Base-by-base conservation (phyloP, 2,329 filamentous ascomycete species). In the Pseudogymnoascus sp. region DNA sequence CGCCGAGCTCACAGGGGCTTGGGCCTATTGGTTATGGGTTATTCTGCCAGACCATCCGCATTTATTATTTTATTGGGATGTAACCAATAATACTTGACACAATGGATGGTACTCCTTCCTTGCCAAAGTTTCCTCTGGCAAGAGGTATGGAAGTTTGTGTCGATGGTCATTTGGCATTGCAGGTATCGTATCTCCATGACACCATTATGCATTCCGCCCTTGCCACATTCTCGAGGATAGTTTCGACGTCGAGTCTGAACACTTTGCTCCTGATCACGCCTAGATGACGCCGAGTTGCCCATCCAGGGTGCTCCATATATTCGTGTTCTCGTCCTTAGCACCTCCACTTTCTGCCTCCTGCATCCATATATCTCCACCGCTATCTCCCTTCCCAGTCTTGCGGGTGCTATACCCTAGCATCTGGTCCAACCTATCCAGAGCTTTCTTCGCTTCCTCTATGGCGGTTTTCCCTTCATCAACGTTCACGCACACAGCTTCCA, bases 381-480 rank as follows among this genome's bases (percentile, higher is more conserved):
- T 14, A 55, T 55, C 21, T 19, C 41, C 12, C 31, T 60, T 60
- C 21, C 62, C 45, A 10, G 52, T 60, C 16, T 60, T 59, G n/a
- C 31, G 33, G n/a, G 35, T 10, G 16, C 31, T 45, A 14, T 16
- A 21, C 29, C 21, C 63, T 60, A 29, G 4, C 21, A 26, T 65
- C 59, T 37, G 64, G 35, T 0, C 81, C 80, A 7, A 85, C 69
- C 6, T 86, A 73, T 39, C 73, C 2, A 88, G 68, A 1, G 74
- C 74, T 59, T 76, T 73, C 69, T 81, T 79, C 11, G 82, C 80
- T 16, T 77, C 76, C 62, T 84, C 81, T 19, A 87, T 72, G 2
- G 82, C 81, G 11, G 80, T 68, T 66, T 85, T 80, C 0, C 84
- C 84, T 61, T 78, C 76, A 61, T 88, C 84, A 2, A 87, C 78